Evolutionary conservation across 2,329 filamentous ascomycete genomes (phyloP).

Genomic region (Incumbomyces lentus): DNA sequence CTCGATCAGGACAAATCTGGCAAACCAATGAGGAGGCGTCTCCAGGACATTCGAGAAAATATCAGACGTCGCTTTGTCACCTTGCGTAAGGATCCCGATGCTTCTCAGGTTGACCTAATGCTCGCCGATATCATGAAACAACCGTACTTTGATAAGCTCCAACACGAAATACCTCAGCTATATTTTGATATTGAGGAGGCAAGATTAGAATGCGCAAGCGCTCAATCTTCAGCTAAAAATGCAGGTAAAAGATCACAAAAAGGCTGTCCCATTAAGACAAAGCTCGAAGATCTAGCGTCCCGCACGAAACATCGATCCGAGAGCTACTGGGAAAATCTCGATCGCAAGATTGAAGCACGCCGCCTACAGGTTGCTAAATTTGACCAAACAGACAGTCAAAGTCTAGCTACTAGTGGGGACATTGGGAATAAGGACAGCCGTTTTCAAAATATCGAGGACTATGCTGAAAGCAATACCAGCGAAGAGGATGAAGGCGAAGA

Average conservation of each 20-base stretch:
- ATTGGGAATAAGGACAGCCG: background rate
- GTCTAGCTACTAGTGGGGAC: too few relatives aligned
- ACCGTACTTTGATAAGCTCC: background rate
- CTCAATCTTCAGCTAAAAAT: too few relatives aligned
- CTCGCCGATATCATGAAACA: background rate
- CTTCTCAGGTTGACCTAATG: background rate
- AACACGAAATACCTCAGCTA: background rate
- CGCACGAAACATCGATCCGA: too few relatives aligned
- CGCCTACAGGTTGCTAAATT: too few relatives aligned
- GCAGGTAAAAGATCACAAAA: too few relatives aligned
- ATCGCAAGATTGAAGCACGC: too few relatives aligned
- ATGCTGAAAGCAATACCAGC: constrained; percentile 7
- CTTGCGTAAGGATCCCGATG: background rate
- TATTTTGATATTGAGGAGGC: too few relatives aligned
- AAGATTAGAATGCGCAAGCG: too few relatives aligned
- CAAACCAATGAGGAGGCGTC: constrained; percentile 8
- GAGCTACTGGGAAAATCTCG: too few relatives aligned
- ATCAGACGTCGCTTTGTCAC: constrained; percentile 7
- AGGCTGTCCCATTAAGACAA: too few relatives aligned
- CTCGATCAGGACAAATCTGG: constrained; percentile 10
- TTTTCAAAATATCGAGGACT: constrained; percentile 4
- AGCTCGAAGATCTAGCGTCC: too few relatives aligned
- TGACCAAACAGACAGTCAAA: too few relatives aligned
- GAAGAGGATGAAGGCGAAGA: constrained; percentile 16
- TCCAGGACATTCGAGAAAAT: constrained; percentile 14